Evolutionary conservation across 2,329 filamentous ascomycete genomes (phyloP).

Genomic region (Colletotrichum paranaense): DNA sequence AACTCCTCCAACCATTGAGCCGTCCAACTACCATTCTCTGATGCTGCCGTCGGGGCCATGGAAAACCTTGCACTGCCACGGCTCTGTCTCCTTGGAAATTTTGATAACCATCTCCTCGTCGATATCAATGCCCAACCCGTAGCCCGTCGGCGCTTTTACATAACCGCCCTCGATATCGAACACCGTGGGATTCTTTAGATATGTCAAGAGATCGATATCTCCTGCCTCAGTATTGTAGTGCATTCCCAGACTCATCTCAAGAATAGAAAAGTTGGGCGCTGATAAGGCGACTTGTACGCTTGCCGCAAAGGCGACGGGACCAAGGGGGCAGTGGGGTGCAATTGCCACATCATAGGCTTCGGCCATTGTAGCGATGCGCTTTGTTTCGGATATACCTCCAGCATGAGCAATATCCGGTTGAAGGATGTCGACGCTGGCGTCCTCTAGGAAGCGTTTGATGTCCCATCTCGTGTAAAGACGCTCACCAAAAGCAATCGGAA

Average conservation of each 20-base stretch:
- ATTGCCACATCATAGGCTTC: constrained; percentile 75
- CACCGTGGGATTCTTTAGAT: constrained; percentile 67
- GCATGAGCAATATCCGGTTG: constrained; percentile 74
- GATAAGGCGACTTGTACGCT: constrained; percentile 69
- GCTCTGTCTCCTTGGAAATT: constrained; percentile 58
- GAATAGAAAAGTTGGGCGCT: constrained; percentile 71
- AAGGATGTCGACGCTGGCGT: constrained; percentile 71
- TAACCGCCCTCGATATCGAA: constrained; percentile 69
- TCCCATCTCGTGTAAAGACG: constrained; percentile 75
- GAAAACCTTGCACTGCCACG: constrained; percentile 68
- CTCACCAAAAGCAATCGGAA: constrained; percentile 74
- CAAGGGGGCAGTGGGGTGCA: constrained; percentile 74
- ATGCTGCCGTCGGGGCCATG: constrained; percentile 68
- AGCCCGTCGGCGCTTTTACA: constrained; percentile 62
- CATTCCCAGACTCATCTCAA: constrained; percentile 77
- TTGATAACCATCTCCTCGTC: constrained; percentile 72
- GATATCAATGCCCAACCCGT: constrained; percentile 71
- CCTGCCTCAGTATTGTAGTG: constrained; percentile 69
- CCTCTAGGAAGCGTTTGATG: constrained; percentile 71
- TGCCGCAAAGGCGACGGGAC: constrained; percentile 74
- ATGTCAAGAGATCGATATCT: constrained; percentile 68
- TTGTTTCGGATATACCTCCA: constrained; percentile 73
- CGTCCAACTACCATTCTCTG: constrained; percentile 63
- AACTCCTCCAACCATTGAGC: neutral
- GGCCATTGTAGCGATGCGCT: constrained; percentile 71